phyloP scores from a whole-genome alignment of 2,329 filamentous ascomycete genomes.

The Trichophyton simii region DNA sequence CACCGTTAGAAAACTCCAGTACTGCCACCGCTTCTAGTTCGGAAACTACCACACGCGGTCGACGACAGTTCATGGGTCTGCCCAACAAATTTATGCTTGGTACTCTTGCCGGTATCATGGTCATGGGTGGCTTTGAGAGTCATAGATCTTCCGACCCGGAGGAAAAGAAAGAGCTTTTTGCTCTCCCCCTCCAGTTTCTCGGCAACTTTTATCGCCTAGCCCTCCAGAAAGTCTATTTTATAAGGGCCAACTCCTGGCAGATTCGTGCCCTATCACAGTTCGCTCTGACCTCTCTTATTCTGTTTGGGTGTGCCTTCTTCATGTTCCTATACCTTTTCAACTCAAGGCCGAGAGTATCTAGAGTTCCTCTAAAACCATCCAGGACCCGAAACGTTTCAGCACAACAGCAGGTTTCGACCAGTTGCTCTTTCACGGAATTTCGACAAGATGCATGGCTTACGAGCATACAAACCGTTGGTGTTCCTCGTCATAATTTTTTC shows the following conservation, averaged over 20 bases:
- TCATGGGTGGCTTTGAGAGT: constrained; percentile 67
- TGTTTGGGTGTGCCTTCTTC: constrained; percentile 45
- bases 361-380: constrained; percentile 23
- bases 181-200: constrained; percentile 50
- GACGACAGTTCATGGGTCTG: constrained; percentile 30
- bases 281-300: constrained; percentile 39
- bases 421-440: constrained; percentile 72
- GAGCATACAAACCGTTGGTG: constrained; percentile 82
- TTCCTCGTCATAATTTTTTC: constrained; percentile 75
- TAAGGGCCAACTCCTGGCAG: constrained; percentile 24
- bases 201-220: constrained; percentile 22
- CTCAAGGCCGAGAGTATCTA: constrained; percentile 44
- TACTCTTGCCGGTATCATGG: constrained; percentile 81
- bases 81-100: constrained; percentile 78
- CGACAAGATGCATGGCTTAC: constrained; percentile 86
- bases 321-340: constrained; percentile 45
- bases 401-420: constrained; percentile 24
- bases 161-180: constrained; percentile 45
- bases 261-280: constrained; percentile 31
- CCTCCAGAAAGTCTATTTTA: constrained; percentile 16
- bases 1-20: constrained; percentile 13
- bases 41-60: constrained; percentile 30
- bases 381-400: constrained; percentile 18
- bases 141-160: constrained; percentile 42
- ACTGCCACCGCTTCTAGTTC: constrained; percentile 21